A percentile compares a stretch with the other conserved stretches of the same genome.
Conservation (phyloP, 225 moss, liverwort and hornwort genomes). For the Antitrichia curtipendula region DNA sequence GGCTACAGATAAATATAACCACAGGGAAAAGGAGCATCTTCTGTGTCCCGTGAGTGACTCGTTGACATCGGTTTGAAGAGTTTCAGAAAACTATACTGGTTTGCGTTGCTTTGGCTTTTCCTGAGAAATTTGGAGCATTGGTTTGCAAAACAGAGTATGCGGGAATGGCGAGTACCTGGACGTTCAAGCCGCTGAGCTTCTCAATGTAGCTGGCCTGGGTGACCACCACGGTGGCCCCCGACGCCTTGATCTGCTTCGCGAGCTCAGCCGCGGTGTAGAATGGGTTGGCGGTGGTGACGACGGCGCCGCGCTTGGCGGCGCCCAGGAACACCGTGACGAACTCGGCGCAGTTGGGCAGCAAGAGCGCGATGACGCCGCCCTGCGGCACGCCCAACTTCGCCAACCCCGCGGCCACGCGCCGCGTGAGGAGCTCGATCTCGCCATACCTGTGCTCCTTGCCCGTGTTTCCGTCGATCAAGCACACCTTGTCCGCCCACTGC, state of each 20-base stretch:
- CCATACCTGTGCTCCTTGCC: slow-evolving; percentile 20
- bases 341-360: slow-evolving; percentile 43
- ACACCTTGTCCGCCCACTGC: slow-evolving; percentile 34
- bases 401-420: slow-evolving; percentile 38
- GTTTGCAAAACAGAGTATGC: not conserved
- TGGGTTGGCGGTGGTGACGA: slow-evolving; percentile 46
- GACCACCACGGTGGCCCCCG: slow-evolving; percentile 30
- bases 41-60: not conserved
- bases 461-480: slow-evolving; percentile 37
- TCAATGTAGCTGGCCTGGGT: slow-evolving; percentile 43
- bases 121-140: not conserved
- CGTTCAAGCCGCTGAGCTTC: slow-evolving; percentile 22
- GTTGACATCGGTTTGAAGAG: not conserved
- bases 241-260: slow-evolving; percentile 34
- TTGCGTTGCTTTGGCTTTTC: not conserved
- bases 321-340: slow-evolving; percentile 41
- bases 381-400: slow-evolving; percentile 25
- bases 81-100: not conserved
- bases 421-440: slow-evolving; percentile 21
- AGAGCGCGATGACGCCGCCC: slow-evolving; percentile 42
- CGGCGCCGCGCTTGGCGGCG: slow-evolving; percentile 33
- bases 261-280: slow-evolving; percentile 47
- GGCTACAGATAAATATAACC: not conserved
- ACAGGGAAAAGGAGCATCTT: not conserved
- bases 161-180: not conserved